These are phyloP conservation scores for Pichia heedii DNA, from an alignment of 805 yeast genomes.

Conservation along the genomic window DNA sequence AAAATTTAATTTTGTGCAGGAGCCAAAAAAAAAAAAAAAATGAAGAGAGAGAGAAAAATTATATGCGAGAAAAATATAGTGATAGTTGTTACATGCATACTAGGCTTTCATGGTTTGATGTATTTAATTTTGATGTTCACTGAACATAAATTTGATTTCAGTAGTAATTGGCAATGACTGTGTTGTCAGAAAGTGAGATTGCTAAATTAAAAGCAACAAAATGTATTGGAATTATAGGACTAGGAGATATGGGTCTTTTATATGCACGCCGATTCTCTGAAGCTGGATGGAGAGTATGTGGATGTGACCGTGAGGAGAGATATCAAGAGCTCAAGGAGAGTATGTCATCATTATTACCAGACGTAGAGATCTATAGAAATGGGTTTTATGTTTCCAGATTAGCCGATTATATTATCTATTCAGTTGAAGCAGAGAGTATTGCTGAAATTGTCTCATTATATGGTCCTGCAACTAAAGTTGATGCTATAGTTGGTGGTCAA, in stretches of 20 bases:
- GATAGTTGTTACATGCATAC: too few relatives aligned
- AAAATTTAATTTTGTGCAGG: too few relatives aligned
- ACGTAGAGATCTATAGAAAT: constrained; percentile 53
- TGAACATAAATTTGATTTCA: too few relatives aligned
- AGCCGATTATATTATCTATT: constrained; percentile 78
- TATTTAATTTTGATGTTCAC: too few relatives aligned
- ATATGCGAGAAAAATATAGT: too few relatives aligned
- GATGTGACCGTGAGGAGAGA: constrained; percentile 72
- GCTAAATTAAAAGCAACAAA: constrained; percentile 28
- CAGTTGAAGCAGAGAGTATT: constrained; percentile 88
- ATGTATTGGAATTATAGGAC: constrained; percentile 82
- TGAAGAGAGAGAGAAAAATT: too few relatives aligned
- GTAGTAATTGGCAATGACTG: too few relatives aligned
- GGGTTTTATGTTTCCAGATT: constrained; percentile 79
- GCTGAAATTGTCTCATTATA: constrained; percentile 60
- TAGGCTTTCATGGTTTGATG: too few relatives aligned
- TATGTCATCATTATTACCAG: constrained; percentile 10
- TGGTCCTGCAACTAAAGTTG: constrained; percentile 82
- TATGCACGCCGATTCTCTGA: constrained; percentile 71
- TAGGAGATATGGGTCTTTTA: constrained; percentile 93
- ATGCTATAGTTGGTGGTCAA: constrained; percentile 96
- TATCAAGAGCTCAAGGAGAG: constrained; percentile 36
- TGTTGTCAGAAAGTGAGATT: constrained; percentile 12
- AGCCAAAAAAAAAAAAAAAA: too few relatives aligned
- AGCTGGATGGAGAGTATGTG: constrained; percentile 86